Base-by-base conservation (phyloP, 2,329 filamentous ascomycete genomes). In the Monilinia fructigena region DNA sequence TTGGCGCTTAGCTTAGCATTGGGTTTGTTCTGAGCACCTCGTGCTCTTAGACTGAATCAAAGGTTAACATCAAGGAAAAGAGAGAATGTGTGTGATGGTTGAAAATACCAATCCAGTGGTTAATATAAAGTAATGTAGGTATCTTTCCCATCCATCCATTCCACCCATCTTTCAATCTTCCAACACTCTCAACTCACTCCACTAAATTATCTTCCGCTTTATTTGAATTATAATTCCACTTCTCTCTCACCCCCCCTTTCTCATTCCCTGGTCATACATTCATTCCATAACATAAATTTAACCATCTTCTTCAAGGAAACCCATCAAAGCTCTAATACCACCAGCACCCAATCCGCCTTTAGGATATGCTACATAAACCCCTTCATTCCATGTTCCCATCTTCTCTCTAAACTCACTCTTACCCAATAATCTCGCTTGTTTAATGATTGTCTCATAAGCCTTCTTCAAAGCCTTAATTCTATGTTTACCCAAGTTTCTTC, bases 371-470 rank as follows among this genome's bases (percentile, higher is more conserved):
- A 97, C 92, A 78, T 92, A 97, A 38, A 94, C 87, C 58, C 90
- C 87, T 74, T 97, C 93, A 68, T 93, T 92, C 67, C 86, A 81
- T 5, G 91, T 91, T 63, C 93, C 93, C 77, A 97, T 86, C 83
- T 97, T 97, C 80, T 91, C 89, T 68, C 93, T 83, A 81, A 97
- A 97, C 77, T 93, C 92, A 64, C 86, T 89, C 85, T 96, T 97
- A 75, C 90, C 87, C 55, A 89, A 89, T 70, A 96, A 82, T 72
- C 90, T 89, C 72, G 96, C 86, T 76, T 93, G 92, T 74, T 90
- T 90, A 53, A 91, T 89, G 58, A 97, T 80, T 4, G 91, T 86
- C 72, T 90, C 87, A 80, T 97, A 97, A 0, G 91, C 93, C 73
- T 89, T 89, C 73, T 88, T 88, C 66, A 97, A 81, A 76, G 96